Percentiles rank a stretch among this genome's conserved stretches.
phyloP scores from a whole-genome alignment of 2,329 filamentous ascomycete species.

The Myriosclerotinia curreyana region DNA sequence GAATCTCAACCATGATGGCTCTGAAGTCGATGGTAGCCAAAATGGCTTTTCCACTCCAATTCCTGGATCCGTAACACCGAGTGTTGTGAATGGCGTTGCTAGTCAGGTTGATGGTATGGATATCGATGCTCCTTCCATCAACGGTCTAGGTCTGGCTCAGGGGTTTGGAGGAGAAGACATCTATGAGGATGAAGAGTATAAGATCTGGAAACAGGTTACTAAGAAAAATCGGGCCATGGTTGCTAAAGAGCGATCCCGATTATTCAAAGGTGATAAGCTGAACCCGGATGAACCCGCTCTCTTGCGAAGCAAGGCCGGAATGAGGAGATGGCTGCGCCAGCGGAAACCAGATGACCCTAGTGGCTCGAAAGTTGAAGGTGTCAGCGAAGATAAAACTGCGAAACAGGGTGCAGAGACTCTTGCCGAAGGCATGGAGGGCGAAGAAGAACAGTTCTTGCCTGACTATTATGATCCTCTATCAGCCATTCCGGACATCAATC shows the following conservation, averaged over 20 bases:
- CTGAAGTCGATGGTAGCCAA: constrained; percentile 75
- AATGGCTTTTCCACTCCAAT: constrained; percentile 86
- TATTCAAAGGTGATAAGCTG: constrained; percentile 82
- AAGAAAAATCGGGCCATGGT: constrained; percentile 90
- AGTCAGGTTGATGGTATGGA: constrained; percentile 86
- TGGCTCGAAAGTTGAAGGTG: constrained; percentile 45
- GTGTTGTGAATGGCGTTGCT: constrained; percentile 64
- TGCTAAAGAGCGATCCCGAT: constrained; percentile 77
- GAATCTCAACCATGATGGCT: constrained; percentile 63
- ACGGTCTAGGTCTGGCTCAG: constrained; percentile 60
- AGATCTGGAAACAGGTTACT: constrained; percentile 98
- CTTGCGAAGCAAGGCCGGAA: constrained; percentile 78
- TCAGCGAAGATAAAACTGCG: constrained; percentile 48
- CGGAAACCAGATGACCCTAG: constrained; percentile 64
- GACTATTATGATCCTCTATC: constrained; percentile 92
- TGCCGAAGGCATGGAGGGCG: constrained; percentile 85
- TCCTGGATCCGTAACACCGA: constrained; percentile 70
- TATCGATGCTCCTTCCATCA: constrained; percentile 72
- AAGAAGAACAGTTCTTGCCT: constrained; percentile 78
- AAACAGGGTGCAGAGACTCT: constrained; percentile 66
- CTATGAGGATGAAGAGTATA: constrained; percentile 91
- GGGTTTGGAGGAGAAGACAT: constrained; percentile 69
- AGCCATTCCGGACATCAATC: constrained; percentile 78
- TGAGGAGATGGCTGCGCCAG: constrained; percentile 82
- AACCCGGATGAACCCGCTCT: constrained; percentile 86